Evolutionary conservation across 1,284 basidiomycete genomes (phyloP), one percentile per base, ranked within the genome.

Genomic region (Marasmius sp.): DNA sequence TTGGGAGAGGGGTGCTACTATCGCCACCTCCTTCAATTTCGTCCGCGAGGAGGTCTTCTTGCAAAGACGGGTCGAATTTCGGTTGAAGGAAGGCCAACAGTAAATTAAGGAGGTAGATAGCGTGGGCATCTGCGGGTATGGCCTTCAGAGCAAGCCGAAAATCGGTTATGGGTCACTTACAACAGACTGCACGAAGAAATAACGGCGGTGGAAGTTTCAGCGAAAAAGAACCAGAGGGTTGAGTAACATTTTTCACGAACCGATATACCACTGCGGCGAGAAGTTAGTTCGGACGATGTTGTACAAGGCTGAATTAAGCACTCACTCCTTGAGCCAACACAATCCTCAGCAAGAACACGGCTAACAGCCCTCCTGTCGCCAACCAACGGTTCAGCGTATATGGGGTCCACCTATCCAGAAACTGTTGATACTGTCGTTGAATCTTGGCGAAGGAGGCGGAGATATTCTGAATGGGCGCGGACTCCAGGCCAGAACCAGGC

Each of bases 1-100:
- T 89, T 6, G 89, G 89, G 27, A 83, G 72, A 53, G 82, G 80
- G 64, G 45, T 18, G 16, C 74, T 78, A n/a, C 74, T 68, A 27
- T 77, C 77, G 22, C 90, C 93, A 22, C 96, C 97, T 70, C 95
- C 96, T 72, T 98, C 97, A 18, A 98, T 92, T 71, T 98, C 95
- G 71, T 97, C 93, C 6, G 94, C 96, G 59, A 94, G 84, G 3
- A 98, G 81, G 75, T 99, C 97, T 50, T 92, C 92, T 67, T 97
- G 92, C 43, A 98, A 80, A 1, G 94, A 95, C 0, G 97, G 97
- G 77, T 99, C 97, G 75, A 99, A 99, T 74, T 91, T 93, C 45
- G 95, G 94, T 78, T 94, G 92, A 6, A 96, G 81, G 79, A 96
- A 95, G 7, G 92, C 93, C 64, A 95, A 81, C 45, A 95, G 85